Conservation (phyloP, 1,284 basidiomycete genomes). For the Irpex rosettiformis region DNA sequence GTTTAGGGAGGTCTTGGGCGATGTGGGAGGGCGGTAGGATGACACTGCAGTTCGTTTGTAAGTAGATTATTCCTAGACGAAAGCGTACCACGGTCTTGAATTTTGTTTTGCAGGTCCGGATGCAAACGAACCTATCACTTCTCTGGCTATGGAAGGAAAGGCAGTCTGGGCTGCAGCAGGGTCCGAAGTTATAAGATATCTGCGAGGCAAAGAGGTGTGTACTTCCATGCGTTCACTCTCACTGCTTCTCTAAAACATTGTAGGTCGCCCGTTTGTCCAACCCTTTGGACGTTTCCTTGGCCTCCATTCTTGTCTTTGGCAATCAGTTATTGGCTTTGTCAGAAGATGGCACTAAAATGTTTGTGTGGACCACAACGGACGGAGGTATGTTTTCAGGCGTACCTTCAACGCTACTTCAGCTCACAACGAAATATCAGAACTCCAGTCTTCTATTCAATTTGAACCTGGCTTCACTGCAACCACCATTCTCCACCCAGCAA, state of each 20-base stretch:
- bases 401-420: not conserved
- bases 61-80: constrained; percentile 30
- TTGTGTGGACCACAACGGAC: constrained; percentile 74
- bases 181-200: constrained; percentile 70
- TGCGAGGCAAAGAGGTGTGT: constrained; percentile 83
- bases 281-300: constrained; percentile 56
- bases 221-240: not conserved
- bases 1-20: constrained; percentile 89
- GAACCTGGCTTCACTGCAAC: constrained; percentile 81
- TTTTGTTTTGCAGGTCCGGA: constrained; percentile 64
- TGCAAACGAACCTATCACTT: constrained; percentile 68
- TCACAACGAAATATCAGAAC: constrained; percentile 34
- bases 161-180: constrained; percentile 84
- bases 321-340: constrained; percentile 77
- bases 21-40: constrained; percentile 96
- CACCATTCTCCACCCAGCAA: constrained; percentile 87
- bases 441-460: constrained; percentile 69
- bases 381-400: constrained; percentile 44
- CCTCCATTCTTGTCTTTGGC: constrained; percentile 75
- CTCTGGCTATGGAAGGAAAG: constrained; percentile 82
- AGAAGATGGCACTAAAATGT: constrained; percentile 76
- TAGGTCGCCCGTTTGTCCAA: constrained; percentile 53
- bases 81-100: not conserved
- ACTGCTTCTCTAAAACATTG: constrained; percentile 10
- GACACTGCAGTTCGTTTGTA: constrained; percentile 90